Evolutionary conservation across 441 rosid genomes (phyloP), one percentile per base, ranked within the genome.

Genomic region (Pelargonium citronellum): DNA sequence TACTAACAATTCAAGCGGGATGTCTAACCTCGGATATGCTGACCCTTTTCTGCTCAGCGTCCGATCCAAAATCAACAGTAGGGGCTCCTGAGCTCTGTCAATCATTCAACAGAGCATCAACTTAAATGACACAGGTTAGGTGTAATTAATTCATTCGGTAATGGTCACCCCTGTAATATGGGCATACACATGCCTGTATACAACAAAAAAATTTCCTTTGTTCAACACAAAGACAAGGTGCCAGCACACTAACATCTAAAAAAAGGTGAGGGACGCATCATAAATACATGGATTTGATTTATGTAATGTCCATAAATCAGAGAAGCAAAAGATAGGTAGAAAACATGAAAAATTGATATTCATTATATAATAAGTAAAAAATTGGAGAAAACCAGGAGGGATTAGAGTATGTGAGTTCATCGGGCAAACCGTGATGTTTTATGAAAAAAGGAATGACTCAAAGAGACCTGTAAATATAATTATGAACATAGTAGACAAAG

Each of bases 31-130:
- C 96, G 49, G 87, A 78, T 79, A 88, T 75, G 67, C 79, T 86
- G 71, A 92, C 82, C 73, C 69, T 81, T 77, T 80, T 86, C 69
- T 63, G 62, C 69, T 87, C 93, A 77, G 67, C 76, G 73, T 82
- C 85, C 70, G 82, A 84, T 73, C 99, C 98, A 86, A 92, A 92
- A 82, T 89, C 88, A 81, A 92, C 87, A 51, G 71, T 66, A 55
- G 92, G 81, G 55, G 71, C 72, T 37, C 80, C 76, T 41, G 85
- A 78, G 75, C 80, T 89, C 96, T 92, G 85, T 77, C 47, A 63
- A 83, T 43, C 20, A 51, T 22, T 63, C 13, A 65, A 41, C 9
- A 15, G 16, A 62, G 6, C 30, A 62, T 24, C 30, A 62, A 62
- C 65, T 20, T 24, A 7, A 62, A 62, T 62, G 16, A 27, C 39